phyloP scores from a whole-genome alignment of 352 stramenopile genomes.

The Phytophthora ohioensis region DNA sequence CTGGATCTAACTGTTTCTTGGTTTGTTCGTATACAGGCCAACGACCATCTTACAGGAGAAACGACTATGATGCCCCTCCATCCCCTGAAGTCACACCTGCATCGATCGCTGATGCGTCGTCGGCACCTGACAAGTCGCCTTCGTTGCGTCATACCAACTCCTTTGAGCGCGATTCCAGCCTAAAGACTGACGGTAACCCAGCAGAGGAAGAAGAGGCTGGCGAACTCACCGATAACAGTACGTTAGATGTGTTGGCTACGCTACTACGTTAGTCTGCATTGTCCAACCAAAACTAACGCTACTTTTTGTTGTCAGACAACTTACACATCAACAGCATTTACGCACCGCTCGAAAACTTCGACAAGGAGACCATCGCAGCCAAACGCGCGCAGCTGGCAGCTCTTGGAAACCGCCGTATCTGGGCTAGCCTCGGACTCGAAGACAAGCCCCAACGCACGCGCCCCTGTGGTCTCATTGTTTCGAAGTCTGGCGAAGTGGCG shows the following conservation, averaged over 20 bases:
- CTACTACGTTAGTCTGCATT: neutral
- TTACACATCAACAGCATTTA: conserved; percentile 76
- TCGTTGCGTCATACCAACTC: conserved; percentile 46
- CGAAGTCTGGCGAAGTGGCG: conserved; percentile 74
- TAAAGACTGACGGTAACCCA: conserved; percentile 39
- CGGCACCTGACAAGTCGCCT: conserved; percentile 53
- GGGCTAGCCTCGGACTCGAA: conserved; percentile 85
- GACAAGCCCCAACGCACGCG: conserved; percentile 72
- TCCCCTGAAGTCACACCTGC: conserved; percentile 54
- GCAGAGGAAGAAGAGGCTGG: conserved; percentile 76
- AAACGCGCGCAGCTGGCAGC: conserved; percentile 81
- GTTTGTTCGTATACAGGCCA: conserved; percentile 53
- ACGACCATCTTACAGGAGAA: conserved; percentile 81
- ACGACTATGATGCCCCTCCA: conserved; percentile 83
- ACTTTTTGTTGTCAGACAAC: conserved; percentile 46
- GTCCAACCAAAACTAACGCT: conserved; percentile 3
- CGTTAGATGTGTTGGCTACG: conserved; percentile 13
- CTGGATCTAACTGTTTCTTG: conserved; percentile 24
- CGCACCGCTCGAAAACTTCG: conserved; percentile 77
- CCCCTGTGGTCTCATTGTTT: conserved; percentile 71
- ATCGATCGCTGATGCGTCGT: conserved; percentile 37
- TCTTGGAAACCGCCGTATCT: conserved; percentile 83
- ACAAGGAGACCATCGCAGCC: conserved; percentile 82
- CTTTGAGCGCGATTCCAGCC: conserved; percentile 57
- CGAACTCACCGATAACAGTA: conserved; percentile 73